Evolutionary conservation across 1,139 yeast genomes (phyloP).

Genomic region (Eremothecium coryli): DNA sequence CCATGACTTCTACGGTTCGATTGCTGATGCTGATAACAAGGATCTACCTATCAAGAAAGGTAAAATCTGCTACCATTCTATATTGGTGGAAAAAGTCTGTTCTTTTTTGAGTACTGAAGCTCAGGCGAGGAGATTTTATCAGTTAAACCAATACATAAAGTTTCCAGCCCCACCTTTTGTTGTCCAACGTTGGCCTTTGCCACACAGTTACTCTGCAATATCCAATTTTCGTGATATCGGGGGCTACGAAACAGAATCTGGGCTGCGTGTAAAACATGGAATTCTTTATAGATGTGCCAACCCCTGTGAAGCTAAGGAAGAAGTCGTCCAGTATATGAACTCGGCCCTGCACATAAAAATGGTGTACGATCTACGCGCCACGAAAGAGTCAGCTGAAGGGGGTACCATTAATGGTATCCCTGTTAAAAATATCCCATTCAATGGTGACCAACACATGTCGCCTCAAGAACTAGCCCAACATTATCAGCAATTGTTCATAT

Average conservation of each 20-base stretch:
- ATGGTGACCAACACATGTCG: slow-evolving; percentile 46
- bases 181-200: slow-evolving; percentile 39
- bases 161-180: slow-evolving; percentile 12
- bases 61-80: slow-evolving; percentile 48
- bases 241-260: slow-evolving; percentile 48
- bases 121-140: slow-evolving; percentile 46
- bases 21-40: slow-evolving; percentile 33
- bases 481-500: slow-evolving; percentile 47
- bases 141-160: slow-evolving; percentile 31
- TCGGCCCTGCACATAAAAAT: slow-evolving; percentile 41
- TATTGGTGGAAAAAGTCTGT: slow-evolving; percentile 45
- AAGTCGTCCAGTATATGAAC: slow-evolving; percentile 15
- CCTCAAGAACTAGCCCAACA: slow-evolving; percentile 58
- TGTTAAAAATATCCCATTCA: slow-evolving; percentile 53
- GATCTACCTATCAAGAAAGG: slow-evolving; percentile 39
- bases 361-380: slow-evolving; percentile 64
- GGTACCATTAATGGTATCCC: slow-evolving; percentile 41
- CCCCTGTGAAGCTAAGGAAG: slow-evolving; percentile 39
- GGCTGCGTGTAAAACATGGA: slow-evolving; percentile 44
- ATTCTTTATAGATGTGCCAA: slow-evolving; percentile 57
- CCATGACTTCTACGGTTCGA: slow-evolving; percentile 64
- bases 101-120: slow-evolving; percentile 44
- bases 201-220: slow-evolving; percentile 29
- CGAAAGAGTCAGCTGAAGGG: slow-evolving; percentile 45
- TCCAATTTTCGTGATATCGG: slow-evolving; percentile 74